These are phyloP conservation scores for Vitis amurensis DNA, from an alignment of 164 flowering plant genomes.

Conservation along the genomic window DNA sequence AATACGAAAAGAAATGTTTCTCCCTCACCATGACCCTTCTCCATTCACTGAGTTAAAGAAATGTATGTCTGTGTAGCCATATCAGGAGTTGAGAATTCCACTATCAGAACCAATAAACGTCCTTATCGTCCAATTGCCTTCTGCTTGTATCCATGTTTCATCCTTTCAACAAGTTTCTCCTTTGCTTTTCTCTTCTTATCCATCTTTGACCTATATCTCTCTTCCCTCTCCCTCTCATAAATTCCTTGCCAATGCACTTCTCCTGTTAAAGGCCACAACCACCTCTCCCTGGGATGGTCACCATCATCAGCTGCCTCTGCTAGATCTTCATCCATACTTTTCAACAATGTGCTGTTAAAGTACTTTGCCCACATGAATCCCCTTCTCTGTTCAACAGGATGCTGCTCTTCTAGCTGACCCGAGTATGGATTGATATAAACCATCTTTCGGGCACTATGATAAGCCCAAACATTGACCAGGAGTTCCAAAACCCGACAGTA, in stretches of 20 bases:
- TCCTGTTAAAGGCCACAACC: constrained; percentile 98
- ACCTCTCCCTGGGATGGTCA: constrained; percentile 49
- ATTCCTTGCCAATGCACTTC: constrained; percentile 94
- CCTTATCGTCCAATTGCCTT: constrained; percentile 64
- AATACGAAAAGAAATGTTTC: constrained; percentile 11
- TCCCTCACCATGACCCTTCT: constrained; percentile 10
- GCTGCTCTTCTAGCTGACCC: constrained; percentile 79
- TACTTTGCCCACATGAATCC: constrained; percentile 80
- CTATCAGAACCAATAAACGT: constrained; percentile 1
- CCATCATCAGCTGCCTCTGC: constrained; percentile 94
- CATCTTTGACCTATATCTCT: constrained; percentile 82
- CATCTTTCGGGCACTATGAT: constrained; percentile 87
- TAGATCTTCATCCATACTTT: constrained; percentile 95
- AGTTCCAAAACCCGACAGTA: constrained; percentile 87
- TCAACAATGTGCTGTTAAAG: constrained; percentile 73
- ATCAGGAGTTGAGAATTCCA: constrained; percentile 4
- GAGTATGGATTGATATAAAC: constrained; percentile 78
- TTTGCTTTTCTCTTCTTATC: constrained; percentile 80
- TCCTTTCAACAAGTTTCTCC: constrained; percentile 71
- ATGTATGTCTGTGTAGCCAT: constrained; percentile 3
- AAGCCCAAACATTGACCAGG: constrained; percentile 94
- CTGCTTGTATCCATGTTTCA: constrained; percentile 78
- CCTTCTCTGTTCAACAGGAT: constrained; percentile 64
- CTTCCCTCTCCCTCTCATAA: constrained; percentile 90
- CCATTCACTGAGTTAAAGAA: constrained; percentile 3